Evolutionary conservation across 495 filamentous ascomycete species (phyloP).

Genomic region (Aspergillus sclerotiicarbonarius): DNA sequence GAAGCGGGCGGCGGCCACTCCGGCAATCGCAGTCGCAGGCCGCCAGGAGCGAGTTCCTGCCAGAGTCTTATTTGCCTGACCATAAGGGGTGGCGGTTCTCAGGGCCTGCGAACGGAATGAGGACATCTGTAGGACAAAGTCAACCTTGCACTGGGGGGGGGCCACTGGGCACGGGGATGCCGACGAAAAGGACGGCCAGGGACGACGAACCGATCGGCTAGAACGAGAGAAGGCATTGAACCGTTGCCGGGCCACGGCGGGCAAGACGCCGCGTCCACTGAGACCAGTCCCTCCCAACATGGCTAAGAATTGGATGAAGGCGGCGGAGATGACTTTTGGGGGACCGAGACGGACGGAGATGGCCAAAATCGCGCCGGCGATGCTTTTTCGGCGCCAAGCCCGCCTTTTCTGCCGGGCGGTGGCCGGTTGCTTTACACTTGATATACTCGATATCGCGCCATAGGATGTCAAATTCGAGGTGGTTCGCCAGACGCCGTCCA

Average conservation of each 20-base stretch:
- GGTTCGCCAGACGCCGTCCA: conserved; percentile 33
- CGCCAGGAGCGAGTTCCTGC: conserved; percentile 27
- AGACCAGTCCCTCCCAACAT: conserved; percentile 40
- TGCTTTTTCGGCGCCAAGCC: conserved; percentile 14
- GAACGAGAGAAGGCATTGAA: conserved; percentile 31
- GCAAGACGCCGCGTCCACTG: conserved; percentile 28
- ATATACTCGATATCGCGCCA: too few relatives aligned
- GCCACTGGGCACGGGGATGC: too few relatives aligned
- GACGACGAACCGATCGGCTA: conserved; percentile 39
- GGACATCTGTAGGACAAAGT: conserved; percentile 36
- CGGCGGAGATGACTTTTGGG: background rate
- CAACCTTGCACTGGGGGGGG: conserved; percentile 8
- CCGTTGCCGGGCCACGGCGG: conserved; percentile 35
- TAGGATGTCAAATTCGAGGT: conserved; percentile 2
- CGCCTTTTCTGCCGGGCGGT: conserved; percentile 42
- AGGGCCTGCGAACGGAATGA: conserved; percentile 33
- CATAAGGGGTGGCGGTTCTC: conserved; percentile 22
- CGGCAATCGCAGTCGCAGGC: conserved; percentile 19
- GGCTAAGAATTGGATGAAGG: conserved; percentile 18
- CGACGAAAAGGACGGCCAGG: background rate
- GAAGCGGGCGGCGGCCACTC: conserved; percentile 37
- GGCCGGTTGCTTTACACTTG: background rate
- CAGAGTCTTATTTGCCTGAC: conserved; percentile 25
- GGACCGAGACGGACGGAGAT: conserved; percentile 13
- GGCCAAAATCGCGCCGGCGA: conserved; percentile 9